A percentile compares a stretch with the other conserved stretches of the same genome.
Conservation (phyloP, 805 yeast genomes). For the Grigorovia humatica region DNA sequence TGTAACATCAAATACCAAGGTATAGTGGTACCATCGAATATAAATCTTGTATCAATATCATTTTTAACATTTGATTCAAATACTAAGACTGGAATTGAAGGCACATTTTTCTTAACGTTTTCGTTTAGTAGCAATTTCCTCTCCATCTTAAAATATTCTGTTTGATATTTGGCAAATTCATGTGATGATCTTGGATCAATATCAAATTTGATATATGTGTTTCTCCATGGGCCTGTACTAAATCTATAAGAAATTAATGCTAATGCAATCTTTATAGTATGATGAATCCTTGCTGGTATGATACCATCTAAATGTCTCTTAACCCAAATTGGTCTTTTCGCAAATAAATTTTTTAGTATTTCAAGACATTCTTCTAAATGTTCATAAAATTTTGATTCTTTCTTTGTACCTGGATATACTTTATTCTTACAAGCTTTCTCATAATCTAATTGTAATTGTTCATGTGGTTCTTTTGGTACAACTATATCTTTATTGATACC, state of each 20-base stretch:
- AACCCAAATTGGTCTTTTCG: constrained; percentile 73
- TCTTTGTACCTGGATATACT: constrained; percentile 27
- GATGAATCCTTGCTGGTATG: constrained; percentile 35
- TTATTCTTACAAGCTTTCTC: constrained; percentile 26
- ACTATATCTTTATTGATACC: constrained; percentile 35
- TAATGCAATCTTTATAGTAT: constrained; percentile 57
- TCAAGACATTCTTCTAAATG: constrained; percentile 22
- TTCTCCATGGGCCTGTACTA: constrained; percentile 92
- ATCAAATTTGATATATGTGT: constrained; percentile 70
- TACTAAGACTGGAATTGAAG: constrained; percentile 22
- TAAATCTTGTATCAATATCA: constrained; percentile 37
- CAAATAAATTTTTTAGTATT: constrained; percentile 39
- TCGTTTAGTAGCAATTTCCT: constrained; percentile 19
- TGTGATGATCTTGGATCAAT: constrained; percentile 57
- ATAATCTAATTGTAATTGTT: constrained; percentile 38
- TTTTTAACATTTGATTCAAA: constrained; percentile 27
- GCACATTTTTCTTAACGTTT: constrained; percentile 22
- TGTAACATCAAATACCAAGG: constrained; percentile 69
- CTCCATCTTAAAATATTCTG: constrained; percentile 59
- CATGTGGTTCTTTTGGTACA: constrained; percentile 42
- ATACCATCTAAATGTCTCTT: constrained; percentile 56
- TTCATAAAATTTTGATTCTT: constrained; percentile 25
- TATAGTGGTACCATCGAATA: constrained; percentile 60
- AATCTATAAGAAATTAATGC: constrained; percentile 78
- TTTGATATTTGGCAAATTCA: constrained; percentile 57